Base-by-base conservation (phyloP, 2,329 filamentous ascomycete species). In the Sporothrix inflata region DNA sequence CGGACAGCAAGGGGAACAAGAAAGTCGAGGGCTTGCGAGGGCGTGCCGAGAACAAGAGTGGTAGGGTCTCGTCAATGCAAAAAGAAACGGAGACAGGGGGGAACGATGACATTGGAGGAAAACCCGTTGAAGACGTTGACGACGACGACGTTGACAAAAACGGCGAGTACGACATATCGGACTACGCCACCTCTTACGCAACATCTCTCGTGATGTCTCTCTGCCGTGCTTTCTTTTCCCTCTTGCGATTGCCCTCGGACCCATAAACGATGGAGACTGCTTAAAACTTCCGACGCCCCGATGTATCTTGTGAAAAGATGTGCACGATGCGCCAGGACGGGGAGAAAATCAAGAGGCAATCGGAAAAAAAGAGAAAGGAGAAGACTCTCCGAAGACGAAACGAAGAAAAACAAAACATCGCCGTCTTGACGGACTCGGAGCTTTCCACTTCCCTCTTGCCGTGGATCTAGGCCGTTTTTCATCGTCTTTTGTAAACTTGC, bases 41-140 rank as follows among this genome's bases (percentile, higher is more conserved):
- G 49, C n/a, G 7, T 24, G 53, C 14, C 3, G 14, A 61, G 11
- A n/a, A 34, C 27, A 61, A 61, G 60, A 63, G 55, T n/a, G 27
- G 30, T 27, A n/a, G 60, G 60, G 38, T 27, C n/a, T n/a, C 21
- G 60, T 65, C 38, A 45, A 65, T 45, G 60, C 38, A 27, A 65
- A 45, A 61, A 45, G 40, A 42, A 42, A 65, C 57, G 60, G 38
- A 65, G 60, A 16, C 57, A 38, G 34, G 24, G 21, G 40, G 12
- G 21, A 7, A 27, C 4, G 24, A 11, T 27, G 40, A 47, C 38
- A 47, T 47, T 4, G 30, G 55, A 21, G 8, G 34, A 40, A 30
- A 34, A 6, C 30, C 30, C 1, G 21, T 30, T 55, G 24, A 27
- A 16, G 53, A 24, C 53, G 57, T 12, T 40, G 16, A 61, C 30